phyloP scores from a whole-genome alignment of 805 yeast species.

The Pichia eremophila region DNA sequence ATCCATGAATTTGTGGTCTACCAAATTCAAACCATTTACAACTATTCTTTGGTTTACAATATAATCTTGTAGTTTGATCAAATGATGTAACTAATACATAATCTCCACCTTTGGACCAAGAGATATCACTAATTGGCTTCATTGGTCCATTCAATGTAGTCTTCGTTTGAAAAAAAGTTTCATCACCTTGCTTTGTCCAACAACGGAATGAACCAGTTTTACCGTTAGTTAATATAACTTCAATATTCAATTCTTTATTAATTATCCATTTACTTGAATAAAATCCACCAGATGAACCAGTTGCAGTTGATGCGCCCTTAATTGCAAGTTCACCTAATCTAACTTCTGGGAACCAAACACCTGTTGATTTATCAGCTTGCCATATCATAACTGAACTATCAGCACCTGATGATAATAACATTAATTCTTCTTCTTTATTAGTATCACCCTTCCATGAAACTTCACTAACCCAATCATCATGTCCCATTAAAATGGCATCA shows the following conservation, averaged over 20 bases:
- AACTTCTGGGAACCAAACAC: slow-evolving; percentile 78
- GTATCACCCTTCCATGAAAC: slow-evolving; percentile 66
- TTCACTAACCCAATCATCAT: slow-evolving; percentile 94
- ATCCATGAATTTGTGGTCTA: slow-evolving; percentile 97
- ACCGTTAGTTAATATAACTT: slow-evolving; percentile 69
- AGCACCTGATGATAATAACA: slow-evolving; percentile 76
- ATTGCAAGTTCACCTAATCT: slow-evolving; percentile 88
- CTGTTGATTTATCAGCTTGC: slow-evolving; percentile 80
- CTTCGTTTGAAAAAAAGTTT: slow-evolving; percentile 22
- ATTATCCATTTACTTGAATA: slow-evolving; percentile 64
- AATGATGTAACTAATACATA: slow-evolving; percentile 70
- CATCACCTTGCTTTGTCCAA: slow-evolving; percentile 37
- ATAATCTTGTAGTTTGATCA: slow-evolving; percentile 89
- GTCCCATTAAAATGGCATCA: slow-evolving; percentile 94
- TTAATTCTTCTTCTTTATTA: slow-evolving; percentile 26
- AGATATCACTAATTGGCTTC: slow-evolving; percentile 63
- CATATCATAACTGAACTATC: slow-evolving; percentile 91
- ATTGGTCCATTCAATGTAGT: slow-evolving; percentile 71
- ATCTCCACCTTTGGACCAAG: slow-evolving; percentile 63
- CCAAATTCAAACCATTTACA: slow-evolving; percentile 80
- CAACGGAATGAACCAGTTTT: slow-evolving; percentile 88
- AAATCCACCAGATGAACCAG: slow-evolving; percentile 77
- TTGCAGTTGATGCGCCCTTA: slow-evolving; percentile 96
- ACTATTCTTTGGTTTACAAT: slow-evolving; percentile 42
- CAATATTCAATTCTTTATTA: slow-evolving; percentile 23